Conservation (phyloP, 2,329 filamentous ascomycete species). For the Simplicillium sp. region DNA sequence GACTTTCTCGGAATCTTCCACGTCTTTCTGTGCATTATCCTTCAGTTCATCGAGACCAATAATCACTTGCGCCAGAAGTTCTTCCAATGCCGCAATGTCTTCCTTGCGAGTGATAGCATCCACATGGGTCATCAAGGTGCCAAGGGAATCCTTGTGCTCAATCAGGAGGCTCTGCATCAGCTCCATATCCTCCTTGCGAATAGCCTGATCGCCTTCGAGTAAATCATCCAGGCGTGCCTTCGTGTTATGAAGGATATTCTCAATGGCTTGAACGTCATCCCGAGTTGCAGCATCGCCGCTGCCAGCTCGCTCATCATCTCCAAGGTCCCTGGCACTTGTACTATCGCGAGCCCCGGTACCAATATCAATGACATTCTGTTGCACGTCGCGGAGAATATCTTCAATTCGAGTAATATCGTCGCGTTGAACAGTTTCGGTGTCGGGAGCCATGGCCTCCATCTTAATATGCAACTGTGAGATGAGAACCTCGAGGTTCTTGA, state of each 20-base stretch:
- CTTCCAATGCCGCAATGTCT: slow-evolving; percentile 68
- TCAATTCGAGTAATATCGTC: slow-evolving; percentile 48
- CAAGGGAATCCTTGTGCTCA: slow-evolving; percentile 66
- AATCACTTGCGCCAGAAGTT: slow-evolving; percentile 70
- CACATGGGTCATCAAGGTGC: slow-evolving; percentile 55
- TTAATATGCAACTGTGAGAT: slow-evolving; percentile 77
- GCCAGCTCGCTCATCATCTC: slow-evolving; percentile 8
- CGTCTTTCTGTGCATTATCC: slow-evolving; percentile 40
- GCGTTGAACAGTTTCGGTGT: slow-evolving; percentile 26
- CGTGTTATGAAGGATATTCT: slow-evolving; percentile 81
- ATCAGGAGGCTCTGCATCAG: slow-evolving; percentile 56
- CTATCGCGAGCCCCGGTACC: slow-evolving; percentile 21
- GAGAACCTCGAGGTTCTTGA: slow-evolving; percentile 77
- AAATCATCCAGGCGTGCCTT: slow-evolving; percentile 79
- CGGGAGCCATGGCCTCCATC: slow-evolving; percentile 49
- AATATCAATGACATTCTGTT: slow-evolving; percentile 36
- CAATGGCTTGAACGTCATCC: slow-evolving; percentile 84
- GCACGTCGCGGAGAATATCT: slow-evolving; percentile 39
- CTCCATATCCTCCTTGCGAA: slow-evolving; percentile 57
- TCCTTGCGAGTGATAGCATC: slow-evolving; percentile 67
- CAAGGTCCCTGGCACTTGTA: slow-evolving; percentile 10
- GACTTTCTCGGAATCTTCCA: slow-evolving; percentile 53
- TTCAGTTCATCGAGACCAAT: slow-evolving; percentile 67
- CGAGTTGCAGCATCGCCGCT: slow-evolving; percentile 34
- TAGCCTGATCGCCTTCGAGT: slow-evolving; percentile 61